Base-by-base conservation (phyloP, 306 rosid genomes). In the Cicer chorassanicum region DNA sequence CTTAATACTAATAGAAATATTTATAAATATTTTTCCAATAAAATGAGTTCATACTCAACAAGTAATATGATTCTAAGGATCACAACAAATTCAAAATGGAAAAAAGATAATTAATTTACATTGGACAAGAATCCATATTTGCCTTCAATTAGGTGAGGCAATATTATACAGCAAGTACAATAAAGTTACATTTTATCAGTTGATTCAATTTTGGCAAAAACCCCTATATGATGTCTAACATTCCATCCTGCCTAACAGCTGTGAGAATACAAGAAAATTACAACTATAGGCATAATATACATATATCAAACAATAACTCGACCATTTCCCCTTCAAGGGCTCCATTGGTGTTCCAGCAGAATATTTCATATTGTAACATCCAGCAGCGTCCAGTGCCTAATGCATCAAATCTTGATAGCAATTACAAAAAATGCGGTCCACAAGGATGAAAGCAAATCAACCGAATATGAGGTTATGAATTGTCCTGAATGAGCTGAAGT, bases 401-500 rank as follows among this genome's bases (percentile, higher is more conserved):
- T 21, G 62, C 63, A 48, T 38, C 16, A 48, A 61, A 38, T 34
- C 59, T 56, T 65, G 36, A 71, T 69, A 24, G 65, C 44, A 60
- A 11, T 38, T 9, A 21, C 50, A 82, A 36, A 49, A 48, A 41
- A 54, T 14, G 73, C 53, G 62, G 68, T 73, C 57, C 68, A 11
- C 74, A 68, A 36, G 54, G 72, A 83, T 8, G 68, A 67, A 70
- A 11, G 71, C 60, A 50, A 66, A 76, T 6, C 65, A 45, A 55
- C 72, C 48, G 45, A 65, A 65, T 66, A 65, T 46, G 16, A 68
- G 63, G 9, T 40, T 42, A 70, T 38, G 68, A 73, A 15, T 40
- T 76, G 71, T 29, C 80, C 65, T 18, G 50, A 61, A 50, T 38
- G 40, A 54, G 79, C 78, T 65, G 66, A 59, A 66, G 68, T 73